Percentiles rank a stretch among this genome's conserved stretches.
phyloP scores from a whole-genome alignment of 2,329 filamentous ascomycete genomes.

The Eurotiales sp. region DNA sequence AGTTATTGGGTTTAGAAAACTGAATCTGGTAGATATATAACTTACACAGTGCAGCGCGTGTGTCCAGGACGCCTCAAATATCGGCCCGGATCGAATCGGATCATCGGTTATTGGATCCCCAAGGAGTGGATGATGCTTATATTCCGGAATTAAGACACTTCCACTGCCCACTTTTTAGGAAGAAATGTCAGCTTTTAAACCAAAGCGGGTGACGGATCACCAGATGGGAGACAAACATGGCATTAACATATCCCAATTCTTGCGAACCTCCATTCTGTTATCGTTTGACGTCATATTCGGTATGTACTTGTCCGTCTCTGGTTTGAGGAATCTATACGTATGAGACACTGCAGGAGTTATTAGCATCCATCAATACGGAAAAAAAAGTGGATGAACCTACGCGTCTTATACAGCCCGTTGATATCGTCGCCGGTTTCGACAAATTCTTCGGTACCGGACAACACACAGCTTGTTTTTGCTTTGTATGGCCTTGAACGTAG shows the following conservation, averaged over 20 bases:
- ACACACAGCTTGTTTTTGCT: background rate
- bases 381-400: background rate
- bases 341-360: conserved; percentile 1
- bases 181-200: background rate
- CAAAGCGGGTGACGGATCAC: background rate
- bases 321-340: conserved; percentile 10
- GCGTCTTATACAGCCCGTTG: conserved; percentile 9
- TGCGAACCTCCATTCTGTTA: conserved; percentile 8
- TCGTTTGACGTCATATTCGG: conserved; percentile 11
- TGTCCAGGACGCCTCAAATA: conserved; percentile 11
- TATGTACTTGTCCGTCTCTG: conserved; percentile 6
- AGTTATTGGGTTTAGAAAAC: too few species aligned
- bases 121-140: conserved; percentile 7
- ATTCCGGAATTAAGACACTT: conserved; percentile 7
- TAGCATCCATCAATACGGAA: too few species aligned
- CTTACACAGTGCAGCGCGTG: conserved; percentile 11
- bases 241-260: conserved; percentile 10
- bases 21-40: background rate
- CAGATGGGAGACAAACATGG: background rate
- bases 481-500: background rate
- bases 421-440: conserved; percentile 11
- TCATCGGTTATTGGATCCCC: conserved; percentile 11
- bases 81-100: conserved; percentile 5
- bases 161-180: conserved; percentile 8
- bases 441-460: background rate